Percentiles rank a stretch among this genome's conserved stretches.
These are phyloP conservation scores for Colletotrichum paranaense DNA, from an alignment of 2,329 filamentous ascomycete genomes.

Conservation along the genomic window DNA sequence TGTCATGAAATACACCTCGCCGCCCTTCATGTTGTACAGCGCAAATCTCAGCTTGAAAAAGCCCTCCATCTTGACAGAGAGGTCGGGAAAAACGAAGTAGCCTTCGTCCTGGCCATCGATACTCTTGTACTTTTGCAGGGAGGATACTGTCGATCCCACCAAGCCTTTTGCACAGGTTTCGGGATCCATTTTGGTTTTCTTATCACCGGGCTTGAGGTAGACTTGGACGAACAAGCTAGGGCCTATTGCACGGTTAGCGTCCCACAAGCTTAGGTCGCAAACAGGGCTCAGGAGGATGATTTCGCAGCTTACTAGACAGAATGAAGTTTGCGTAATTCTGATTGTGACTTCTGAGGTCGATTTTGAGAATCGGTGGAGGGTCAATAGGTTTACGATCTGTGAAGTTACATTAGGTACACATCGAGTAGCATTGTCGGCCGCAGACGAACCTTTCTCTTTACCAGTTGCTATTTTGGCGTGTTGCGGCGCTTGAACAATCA, in stretches of 20 bases:
- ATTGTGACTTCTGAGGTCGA: slow-evolving; percentile 59
- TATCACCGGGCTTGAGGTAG: slow-evolving; percentile 53
- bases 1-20: slow-evolving; percentile 41
- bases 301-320: background rate
- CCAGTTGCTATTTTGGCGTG: slow-evolving; percentile 13
- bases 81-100: slow-evolving; percentile 91
- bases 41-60: slow-evolving; percentile 80
- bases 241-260: slow-evolving; percentile 42
- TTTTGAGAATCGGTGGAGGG: slow-evolving; percentile 85
- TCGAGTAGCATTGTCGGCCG: background rate
- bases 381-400: slow-evolving; percentile 87
- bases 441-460: slow-evolving; percentile 71
- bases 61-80: slow-evolving; percentile 82
- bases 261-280: background rate
- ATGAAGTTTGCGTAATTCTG: background rate
- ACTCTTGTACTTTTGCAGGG: slow-evolving; percentile 85
- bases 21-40: slow-evolving; percentile 69
- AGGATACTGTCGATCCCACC: slow-evolving; percentile 80
- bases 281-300: background rate
- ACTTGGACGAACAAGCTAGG: slow-evolving; percentile 63
- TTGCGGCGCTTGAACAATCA: background rate
- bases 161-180: slow-evolving; percentile 61
- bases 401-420: background rate
- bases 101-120: slow-evolving; percentile 81
- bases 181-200: slow-evolving; percentile 42